phyloP scores from a whole-genome alignment of 2,329 filamentous ascomycete genomes.

The Tolypocladium pustulatum region DNA sequence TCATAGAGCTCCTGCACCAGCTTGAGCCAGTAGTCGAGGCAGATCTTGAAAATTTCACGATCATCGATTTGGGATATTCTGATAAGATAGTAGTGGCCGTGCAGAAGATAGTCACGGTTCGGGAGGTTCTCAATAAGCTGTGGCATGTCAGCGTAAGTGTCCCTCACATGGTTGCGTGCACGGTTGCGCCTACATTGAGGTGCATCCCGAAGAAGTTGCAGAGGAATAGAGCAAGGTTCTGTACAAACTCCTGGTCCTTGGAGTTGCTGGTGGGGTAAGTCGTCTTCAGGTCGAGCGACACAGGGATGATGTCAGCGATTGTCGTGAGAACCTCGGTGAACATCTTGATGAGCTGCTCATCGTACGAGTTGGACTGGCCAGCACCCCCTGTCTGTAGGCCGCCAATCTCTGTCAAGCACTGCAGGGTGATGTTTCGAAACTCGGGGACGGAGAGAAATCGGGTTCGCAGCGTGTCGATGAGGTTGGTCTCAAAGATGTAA shows the following conservation, averaged over 20 bases:
- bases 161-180: not conserved
- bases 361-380: conserved; percentile 62
- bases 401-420: conserved; percentile 95
- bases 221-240: conserved; percentile 90
- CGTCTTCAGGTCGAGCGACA: conserved; percentile 79
- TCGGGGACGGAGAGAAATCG: conserved; percentile 89
- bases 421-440: conserved; percentile 92
- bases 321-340: conserved; percentile 93
- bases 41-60: conserved; percentile 98
- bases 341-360: conserved; percentile 95
- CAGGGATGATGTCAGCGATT: conserved; percentile 85
- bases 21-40: conserved; percentile 98
- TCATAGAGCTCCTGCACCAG: conserved; percentile 96
- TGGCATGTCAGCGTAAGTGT: conserved; percentile 6
- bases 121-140: conserved; percentile 91
- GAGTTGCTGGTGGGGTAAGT: conserved; percentile 90
- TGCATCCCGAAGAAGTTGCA: conserved; percentile 97
- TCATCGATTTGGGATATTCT: conserved; percentile 98
- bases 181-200: conserved; percentile 49
- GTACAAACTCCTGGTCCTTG: conserved; percentile 92
- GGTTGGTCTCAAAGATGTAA: conserved; percentile 95
- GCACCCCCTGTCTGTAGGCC: conserved; percentile 73
- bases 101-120: conserved; percentile 87
- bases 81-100: conserved; percentile 96
- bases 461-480: conserved; percentile 88